Evolutionary conservation across 1,284 basidiomycete species (phyloP).

Genomic region (Ustilago loliicola): DNA sequence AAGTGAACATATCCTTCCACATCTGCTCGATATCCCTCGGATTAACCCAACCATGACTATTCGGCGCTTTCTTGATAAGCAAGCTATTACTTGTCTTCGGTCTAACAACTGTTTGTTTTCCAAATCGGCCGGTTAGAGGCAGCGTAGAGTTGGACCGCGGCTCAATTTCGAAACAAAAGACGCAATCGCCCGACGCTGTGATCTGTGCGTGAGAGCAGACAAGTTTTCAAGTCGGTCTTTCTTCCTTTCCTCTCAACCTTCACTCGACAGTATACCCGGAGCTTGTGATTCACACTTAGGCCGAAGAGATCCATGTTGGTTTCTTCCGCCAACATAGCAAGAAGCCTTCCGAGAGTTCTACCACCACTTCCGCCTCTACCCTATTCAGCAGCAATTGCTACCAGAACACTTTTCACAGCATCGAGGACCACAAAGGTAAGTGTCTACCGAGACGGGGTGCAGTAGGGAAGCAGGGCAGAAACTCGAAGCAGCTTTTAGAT

Average conservation of each 20-base stretch:
- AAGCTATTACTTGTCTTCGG: constrained; percentile 55
- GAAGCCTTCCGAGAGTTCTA: constrained; percentile 15
- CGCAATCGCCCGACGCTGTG: background rate
- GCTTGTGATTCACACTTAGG: background rate
- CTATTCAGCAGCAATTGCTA: background rate
- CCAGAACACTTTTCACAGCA: background rate
- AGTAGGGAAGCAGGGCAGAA: background rate
- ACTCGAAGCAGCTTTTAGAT: constrained; percentile 12
- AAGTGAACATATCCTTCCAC: constrained; percentile 82
- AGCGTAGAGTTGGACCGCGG: constrained; percentile 22
- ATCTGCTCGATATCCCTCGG: constrained; percentile 79
- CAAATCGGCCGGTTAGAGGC: background rate
- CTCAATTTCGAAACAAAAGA: constrained; percentile 2
- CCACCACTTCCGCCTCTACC: background rate
- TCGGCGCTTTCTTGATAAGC: constrained; percentile 79
- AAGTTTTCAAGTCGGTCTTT: background rate
- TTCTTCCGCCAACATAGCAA: constrained; percentile 1
- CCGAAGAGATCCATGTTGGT: background rate
- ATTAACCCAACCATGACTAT: constrained; percentile 82
- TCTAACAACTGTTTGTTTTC: constrained; percentile 6
- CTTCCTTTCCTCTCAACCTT: background rate
- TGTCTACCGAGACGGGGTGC: background rate
- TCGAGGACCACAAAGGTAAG: constrained; percentile 3
- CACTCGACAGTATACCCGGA: constrained; percentile 2
- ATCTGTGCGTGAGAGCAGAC: constrained; percentile 19